Percentiles rank a stretch among this genome's conserved stretches.
phyloP scores from a whole-genome alignment of 2,329 filamentous ascomycete genomes.

The Colletotrichum liaoningense region DNA sequence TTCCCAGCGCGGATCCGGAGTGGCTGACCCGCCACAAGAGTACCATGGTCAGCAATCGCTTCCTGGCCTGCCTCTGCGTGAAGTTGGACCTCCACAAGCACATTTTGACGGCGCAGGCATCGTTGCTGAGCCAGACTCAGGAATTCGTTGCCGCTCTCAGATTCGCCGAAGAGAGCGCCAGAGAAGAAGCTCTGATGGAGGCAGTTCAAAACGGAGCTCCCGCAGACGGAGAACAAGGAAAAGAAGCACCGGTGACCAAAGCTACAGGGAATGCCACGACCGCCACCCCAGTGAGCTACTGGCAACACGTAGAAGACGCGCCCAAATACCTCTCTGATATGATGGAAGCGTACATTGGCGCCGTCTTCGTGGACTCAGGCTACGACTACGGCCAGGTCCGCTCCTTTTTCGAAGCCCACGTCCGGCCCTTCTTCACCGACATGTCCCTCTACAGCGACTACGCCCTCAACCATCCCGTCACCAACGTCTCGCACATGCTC shows the following conservation, averaged over 20 bases:
- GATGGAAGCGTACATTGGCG: slow-evolving; percentile 89
- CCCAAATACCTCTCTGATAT: slow-evolving; percentile 87
- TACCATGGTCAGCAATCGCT: slow-evolving; percentile 99
- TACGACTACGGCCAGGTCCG: slow-evolving; percentile 82
- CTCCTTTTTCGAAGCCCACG: slow-evolving; percentile 79
- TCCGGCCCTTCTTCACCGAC: slow-evolving; percentile 84
- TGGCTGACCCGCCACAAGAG: slow-evolving; percentile 99
- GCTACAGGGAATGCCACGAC: slow-evolving; percentile 43
- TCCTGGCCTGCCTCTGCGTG: slow-evolving; percentile 85
- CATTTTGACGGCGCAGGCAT: slow-evolving; percentile 66
- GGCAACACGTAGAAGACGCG: slow-evolving; percentile 71
- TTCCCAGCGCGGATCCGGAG: slow-evolving; percentile 86
- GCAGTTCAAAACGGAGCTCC: neutral
- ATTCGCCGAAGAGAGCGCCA: slow-evolving; percentile 54
- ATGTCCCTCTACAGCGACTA: slow-evolving; percentile 90
- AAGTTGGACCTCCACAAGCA: slow-evolving; percentile 82
- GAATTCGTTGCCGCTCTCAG: slow-evolving; percentile 70
- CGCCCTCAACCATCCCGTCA: slow-evolving; percentile 87
- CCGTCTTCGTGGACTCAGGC: slow-evolving; percentile 88
- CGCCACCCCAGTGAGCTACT: slow-evolving; percentile 70
- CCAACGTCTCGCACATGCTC: slow-evolving; percentile 74
- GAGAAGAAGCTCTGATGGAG: neutral
- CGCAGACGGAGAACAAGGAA: neutral
- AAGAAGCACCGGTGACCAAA: neutral
- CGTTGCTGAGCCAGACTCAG: slow-evolving; percentile 57